Conservation (phyloP, 805 yeast species). For the Dipodascus albidus region DNA sequence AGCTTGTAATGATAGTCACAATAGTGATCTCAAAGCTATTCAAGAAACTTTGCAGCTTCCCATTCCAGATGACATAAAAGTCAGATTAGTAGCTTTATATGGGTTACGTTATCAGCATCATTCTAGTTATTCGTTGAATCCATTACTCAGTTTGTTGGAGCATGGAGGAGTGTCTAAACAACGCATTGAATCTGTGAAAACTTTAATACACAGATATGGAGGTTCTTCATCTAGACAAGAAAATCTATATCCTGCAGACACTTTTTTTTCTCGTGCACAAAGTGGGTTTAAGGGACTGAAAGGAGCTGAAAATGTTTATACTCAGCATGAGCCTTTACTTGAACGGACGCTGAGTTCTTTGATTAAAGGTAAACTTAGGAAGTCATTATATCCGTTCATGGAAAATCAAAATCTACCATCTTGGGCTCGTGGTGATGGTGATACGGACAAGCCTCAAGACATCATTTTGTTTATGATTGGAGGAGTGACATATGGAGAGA, state of each 20-base stretch:
- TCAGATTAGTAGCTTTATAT: constrained; percentile 64
- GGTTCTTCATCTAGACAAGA: constrained; percentile 36
- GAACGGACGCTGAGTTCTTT: constrained; percentile 35
- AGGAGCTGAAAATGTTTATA: constrained; percentile 49
- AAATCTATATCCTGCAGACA: constrained; percentile 28
- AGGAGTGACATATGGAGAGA: constrained; percentile 89
- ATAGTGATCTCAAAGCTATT: constrained; percentile 44
- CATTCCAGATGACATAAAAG: constrained; percentile 36
- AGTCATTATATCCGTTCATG: constrained; percentile 33
- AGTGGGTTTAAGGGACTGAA: constrained; percentile 32
- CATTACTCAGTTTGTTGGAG: constrained; percentile 13
- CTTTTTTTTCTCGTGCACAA: constrained; percentile 31
- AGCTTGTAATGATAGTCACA: constrained; percentile 52
- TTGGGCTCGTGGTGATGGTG: constrained; percentile 16
- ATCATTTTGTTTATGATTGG: constrained; percentile 45
- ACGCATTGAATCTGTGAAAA: constrained; percentile 33
- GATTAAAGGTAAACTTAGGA: constrained; percentile 31
- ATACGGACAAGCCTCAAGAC: constrained; percentile 26
- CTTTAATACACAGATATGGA: constrained; percentile 31
- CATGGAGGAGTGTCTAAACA: constrained; percentile 18
- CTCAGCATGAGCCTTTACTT: constrained; percentile 82
- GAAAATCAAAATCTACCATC: constrained; percentile 26
- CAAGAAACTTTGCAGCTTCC: constrained; percentile 35
- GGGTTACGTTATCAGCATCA: constrained; percentile 56
- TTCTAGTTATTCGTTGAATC: constrained; percentile 30